Conservation (phyloP, 345 rosid genomes). For the Aquilaria sinensis region DNA sequence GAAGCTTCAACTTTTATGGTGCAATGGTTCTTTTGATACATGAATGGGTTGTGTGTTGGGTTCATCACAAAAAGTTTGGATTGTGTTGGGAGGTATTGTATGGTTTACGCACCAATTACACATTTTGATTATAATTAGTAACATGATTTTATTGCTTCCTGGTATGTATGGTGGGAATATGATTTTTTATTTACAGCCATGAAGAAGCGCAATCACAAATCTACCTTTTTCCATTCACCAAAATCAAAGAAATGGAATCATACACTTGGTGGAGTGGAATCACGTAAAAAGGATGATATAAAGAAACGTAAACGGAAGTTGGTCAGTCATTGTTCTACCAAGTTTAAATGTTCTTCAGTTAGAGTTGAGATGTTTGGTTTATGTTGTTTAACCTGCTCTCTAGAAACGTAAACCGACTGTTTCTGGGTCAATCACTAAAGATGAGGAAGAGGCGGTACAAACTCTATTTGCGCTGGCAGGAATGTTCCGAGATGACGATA, state of each 20-base stretch:
- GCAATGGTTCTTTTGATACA: constrained; percentile 20
- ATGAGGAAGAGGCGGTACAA: constrained; percentile 96
- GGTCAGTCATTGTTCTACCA: constrained; percentile 36
- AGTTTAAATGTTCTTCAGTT: constrained; percentile 9
- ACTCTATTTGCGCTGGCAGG: constrained; percentile 76
- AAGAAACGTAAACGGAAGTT: constrained; percentile 38
- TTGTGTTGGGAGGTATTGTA: no score
- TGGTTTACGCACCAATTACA: no score
- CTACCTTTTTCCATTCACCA: constrained; percentile 39
- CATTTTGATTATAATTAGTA: no score
- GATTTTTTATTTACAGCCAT: constrained; percentile 52
- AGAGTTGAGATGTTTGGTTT: constrained; percentile 5
- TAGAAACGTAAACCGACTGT: constrained; percentile 21
- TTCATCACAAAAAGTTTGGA: background rate
- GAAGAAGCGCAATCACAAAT: constrained; percentile 69
- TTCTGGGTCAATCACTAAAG: constrained; percentile 68
- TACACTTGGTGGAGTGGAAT: constrained; percentile 27
- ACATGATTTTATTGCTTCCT: no score
- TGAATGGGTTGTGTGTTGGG: constrained; percentile 8
- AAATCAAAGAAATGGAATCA: constrained; percentile 51
- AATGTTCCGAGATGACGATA: constrained; percentile 41
- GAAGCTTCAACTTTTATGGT: constrained; percentile 21
- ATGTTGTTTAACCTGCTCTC: constrained; percentile 11
- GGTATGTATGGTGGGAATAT: constrained; percentile 4
- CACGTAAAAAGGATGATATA: constrained; percentile 29